phyloP scores from a whole-genome alignment of 805 yeast genomes.

The Pichia scutulata region DNA sequence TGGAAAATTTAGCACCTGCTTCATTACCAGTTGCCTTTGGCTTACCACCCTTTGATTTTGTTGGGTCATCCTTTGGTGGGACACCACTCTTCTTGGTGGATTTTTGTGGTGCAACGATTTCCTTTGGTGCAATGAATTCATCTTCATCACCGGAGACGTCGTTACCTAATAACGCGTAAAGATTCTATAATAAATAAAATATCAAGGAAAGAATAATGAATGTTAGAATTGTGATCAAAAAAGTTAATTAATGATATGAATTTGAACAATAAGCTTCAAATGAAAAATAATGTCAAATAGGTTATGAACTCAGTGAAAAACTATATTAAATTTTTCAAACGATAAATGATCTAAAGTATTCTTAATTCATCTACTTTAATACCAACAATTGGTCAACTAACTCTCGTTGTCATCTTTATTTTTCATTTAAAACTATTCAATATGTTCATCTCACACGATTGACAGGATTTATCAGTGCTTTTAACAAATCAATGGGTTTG shows the following conservation, averaged over 20 bases:
- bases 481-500: not conserved
- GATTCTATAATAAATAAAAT: conserved; percentile 43
- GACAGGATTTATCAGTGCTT: not conserved
- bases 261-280: not conserved
- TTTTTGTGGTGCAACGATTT: conserved; percentile 72
- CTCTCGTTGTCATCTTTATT: not conserved
- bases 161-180: conserved; percentile 78
- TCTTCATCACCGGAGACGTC: conserved; percentile 76
- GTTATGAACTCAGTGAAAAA: not conserved
- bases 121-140: conserved; percentile 53
- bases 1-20: conserved; percentile 71
- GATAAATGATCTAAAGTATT: not conserved
- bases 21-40: conserved; percentile 79
- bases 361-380: not conserved
- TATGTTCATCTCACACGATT: not conserved
- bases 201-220: not conserved
- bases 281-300: not conserved
- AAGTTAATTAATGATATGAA: not conserved
- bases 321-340: too few relatives aligned
- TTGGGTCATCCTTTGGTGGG: conserved; percentile 71
- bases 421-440: not conserved
- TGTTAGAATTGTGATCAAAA: conserved; percentile 1
- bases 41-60: conserved; percentile 65
- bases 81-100: conserved; percentile 82
- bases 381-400: not conserved